Base-by-base conservation (phyloP, 148 eudicot genomes). In the Persicaria maculosa region DNA sequence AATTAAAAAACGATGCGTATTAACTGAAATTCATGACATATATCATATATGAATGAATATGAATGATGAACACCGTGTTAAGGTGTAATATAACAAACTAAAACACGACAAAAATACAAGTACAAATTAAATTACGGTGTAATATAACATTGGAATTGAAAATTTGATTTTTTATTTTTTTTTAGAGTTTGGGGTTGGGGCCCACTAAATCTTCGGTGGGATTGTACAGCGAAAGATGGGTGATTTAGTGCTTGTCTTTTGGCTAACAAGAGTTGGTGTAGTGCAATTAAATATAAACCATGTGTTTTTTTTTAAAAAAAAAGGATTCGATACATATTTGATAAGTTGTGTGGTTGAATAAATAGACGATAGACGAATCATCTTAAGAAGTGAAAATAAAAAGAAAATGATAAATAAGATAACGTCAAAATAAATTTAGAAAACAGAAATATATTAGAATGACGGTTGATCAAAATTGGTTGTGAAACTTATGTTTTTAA, bases 171-270 rank as follows among this genome's bases (percentile, higher is more conserved):
- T 31, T 31, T 2, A 31, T 31, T 31, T 25, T 25, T 31, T 31
- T 31, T 1, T 31, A 31, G 40, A 31, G 40, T 64, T 36, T 40
- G 45, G 46, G 12, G 9, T 5, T 40, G 47, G 46, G 70, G 47
- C 70, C 70, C 70, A 65, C 70, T 65, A 15, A 40, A 65, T 65
- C 70, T 65, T 65, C 14, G 47, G 70, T 65, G 70, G 70, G 70
- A 65, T 65, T 65, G n/a, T 14, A 43, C 70, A 40, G 47, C 47
- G 44, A 36, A 65, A 65, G 40, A 16, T 9, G 7, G 17, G 19
- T 45, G 70, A 4, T 43, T 65, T 65, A 65, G 70, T 65, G 70
- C 70, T 65, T 40, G 70, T 65, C 70, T 65, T 65, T 65, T 40
- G 70, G 17, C 46, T 65, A 65, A 65, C 70, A 65, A 40, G 17